Base-by-base conservation (phyloP, 1,284 basidiomycete genomes). In the Cutaneotrichosporon sp. region DNA sequence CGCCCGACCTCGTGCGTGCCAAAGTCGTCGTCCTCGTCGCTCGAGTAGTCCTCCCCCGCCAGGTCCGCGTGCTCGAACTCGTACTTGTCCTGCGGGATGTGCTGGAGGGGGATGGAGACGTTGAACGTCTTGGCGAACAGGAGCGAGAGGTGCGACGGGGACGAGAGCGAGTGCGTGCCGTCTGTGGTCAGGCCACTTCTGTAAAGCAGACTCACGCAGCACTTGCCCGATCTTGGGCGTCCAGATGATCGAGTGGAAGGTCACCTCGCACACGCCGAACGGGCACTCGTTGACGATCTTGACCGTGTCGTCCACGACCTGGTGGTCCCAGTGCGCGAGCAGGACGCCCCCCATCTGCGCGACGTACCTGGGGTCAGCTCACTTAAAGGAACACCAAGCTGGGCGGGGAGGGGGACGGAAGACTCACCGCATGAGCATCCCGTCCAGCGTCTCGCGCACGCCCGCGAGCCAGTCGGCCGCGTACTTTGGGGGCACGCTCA, bases 41-140 rank as follows among this genome's bases (percentile, higher is more conserved):
- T 68, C 25, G 51, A 56, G 27, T 64, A 54, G 45, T 69, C 73
- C 14, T 71, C 66, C 36, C 67, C 70, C 20, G 61, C 59, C 27
- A 62, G 67, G 33, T 67, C 64, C 16, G 72, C 89, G 66, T 93
- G 88, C 74, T 97, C 91, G 71, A 95, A 98, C 65, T 89, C 86
- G 87, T 90, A 98, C 56, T 86, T 80, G 52, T 90, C 87, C 24
- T 79, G 82, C 3, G 88, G 91, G 72, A 99, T 92, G 78, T 99
- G 95, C 72, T 91, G 86, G 58, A 91, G 87, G 1, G 94, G 92
- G 77, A 99, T 97, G 9, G 93, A 95, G 16, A 93, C 92, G 78
- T 99, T 99, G 84, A 99, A 99, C 8, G 92, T 95, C 59, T 89
- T 89, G 72, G 97, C 92, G 5, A 97, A 84, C 56, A 99, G 89